Percentiles rank a stretch among this genome's conserved stretches.
These are phyloP conservation scores for Dendrobium huoshanense DNA, from an alignment of 106 monocot species.

Conservation along the genomic window DNA sequence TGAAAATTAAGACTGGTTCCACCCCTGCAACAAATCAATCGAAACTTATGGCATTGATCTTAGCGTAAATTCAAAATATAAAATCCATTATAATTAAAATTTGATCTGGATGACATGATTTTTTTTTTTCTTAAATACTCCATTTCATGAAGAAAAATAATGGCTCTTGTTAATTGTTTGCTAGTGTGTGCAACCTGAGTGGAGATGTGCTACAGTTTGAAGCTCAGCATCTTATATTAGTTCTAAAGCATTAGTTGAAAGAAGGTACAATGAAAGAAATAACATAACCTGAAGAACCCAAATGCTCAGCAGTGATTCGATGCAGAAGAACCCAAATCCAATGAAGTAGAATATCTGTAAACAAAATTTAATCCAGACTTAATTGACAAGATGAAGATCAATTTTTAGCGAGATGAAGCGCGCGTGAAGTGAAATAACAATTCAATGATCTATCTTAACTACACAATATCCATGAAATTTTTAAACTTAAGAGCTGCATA, in stretches of 20 bases:
- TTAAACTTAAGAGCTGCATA: neutral
- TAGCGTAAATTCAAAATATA: too few species aligned
- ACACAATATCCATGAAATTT: neutral
- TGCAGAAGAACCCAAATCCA: constrained; percentile 44
- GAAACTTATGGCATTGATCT: too few species aligned
- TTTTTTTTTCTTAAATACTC: too few species aligned
- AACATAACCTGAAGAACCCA: constrained; percentile 43
- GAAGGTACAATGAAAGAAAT: neutral
- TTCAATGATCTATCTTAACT: neutral
- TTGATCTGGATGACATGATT: too few species aligned
- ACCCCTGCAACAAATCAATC: too few species aligned
- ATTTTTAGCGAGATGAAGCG: neutral
- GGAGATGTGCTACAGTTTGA: neutral
- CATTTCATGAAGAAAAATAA: too few species aligned
- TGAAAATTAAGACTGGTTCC: too few species aligned
- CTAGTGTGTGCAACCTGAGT: neutral
- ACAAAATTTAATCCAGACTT: neutral
- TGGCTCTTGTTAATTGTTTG: too few species aligned
- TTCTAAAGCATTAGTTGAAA: neutral
- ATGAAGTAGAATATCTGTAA: constrained; percentile 44
- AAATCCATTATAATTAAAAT: too few species aligned
- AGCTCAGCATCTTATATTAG: neutral
- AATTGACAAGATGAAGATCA: neutral
- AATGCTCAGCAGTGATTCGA: constrained; percentile 45
- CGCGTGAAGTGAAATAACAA: neutral